Conservation (phyloP, 2,329 filamentous ascomycete genomes). For the Penicillium palitans region DNA sequence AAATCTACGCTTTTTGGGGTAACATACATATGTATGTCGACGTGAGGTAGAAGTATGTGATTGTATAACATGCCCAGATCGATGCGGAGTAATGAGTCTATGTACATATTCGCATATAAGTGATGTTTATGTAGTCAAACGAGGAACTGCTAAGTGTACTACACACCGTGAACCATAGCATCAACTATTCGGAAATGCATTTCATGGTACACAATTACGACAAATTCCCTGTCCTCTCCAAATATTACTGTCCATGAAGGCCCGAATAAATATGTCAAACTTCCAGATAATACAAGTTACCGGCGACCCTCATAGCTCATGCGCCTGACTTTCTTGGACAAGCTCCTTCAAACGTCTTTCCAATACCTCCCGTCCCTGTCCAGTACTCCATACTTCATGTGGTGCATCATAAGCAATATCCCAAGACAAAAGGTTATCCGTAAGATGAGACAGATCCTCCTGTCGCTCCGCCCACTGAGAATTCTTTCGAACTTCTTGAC, state of each 20-base stretch:
- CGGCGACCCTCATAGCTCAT: background rate
- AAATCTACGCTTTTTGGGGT: background rate
- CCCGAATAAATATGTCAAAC: background rate
- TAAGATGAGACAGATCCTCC: constrained; percentile 77
- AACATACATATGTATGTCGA: no score
- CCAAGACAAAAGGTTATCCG: constrained; percentile 76
- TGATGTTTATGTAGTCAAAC: background rate
- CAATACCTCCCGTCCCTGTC: constrained; percentile 70
- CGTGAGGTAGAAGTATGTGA: background rate
- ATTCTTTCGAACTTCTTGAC: constrained; percentile 65
- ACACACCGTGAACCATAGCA: background rate
- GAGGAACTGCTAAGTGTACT: no score
- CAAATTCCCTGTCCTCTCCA: background rate
- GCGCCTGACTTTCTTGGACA: constrained; percentile 43
- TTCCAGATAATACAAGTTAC: background rate
- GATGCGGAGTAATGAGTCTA: no score
- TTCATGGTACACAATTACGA: background rate
- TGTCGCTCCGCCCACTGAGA: constrained; percentile 80
- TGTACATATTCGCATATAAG: background rate
- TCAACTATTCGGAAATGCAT: background rate
- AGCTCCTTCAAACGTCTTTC: constrained; percentile 76
- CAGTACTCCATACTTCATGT: constrained; percentile 79
- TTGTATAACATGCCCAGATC: background rate
- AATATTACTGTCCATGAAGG: background rate
- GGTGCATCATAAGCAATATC: constrained; percentile 82